Conservation (phyloP, 2,329 filamentous ascomycete genomes). For the Fusarium nelsonii region DNA sequence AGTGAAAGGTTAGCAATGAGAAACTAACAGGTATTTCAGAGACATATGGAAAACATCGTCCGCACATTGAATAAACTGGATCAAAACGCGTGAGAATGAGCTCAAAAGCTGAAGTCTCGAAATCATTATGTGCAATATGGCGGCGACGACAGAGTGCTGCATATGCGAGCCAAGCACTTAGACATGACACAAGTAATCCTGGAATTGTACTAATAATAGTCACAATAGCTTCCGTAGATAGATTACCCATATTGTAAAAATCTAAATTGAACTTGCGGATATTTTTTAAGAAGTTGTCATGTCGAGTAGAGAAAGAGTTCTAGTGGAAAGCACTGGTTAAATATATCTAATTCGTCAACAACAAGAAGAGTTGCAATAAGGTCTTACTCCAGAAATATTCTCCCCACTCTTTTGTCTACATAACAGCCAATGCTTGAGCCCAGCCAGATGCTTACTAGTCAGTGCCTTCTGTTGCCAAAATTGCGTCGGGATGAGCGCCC, state of each 20-base stretch:
- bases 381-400: too few species aligned
- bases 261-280: too few species aligned
- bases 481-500: too few species aligned
- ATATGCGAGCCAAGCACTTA: constrained; percentile 15
- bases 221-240: neutral
- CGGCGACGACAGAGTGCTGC: neutral
- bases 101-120: neutral
- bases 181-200: neutral
- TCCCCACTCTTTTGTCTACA: too few species aligned
- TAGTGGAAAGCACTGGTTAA: too few species aligned
- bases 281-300: too few species aligned
- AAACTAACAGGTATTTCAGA: neutral
- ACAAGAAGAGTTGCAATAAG: too few species aligned
- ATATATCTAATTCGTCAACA: too few species aligned
- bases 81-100: neutral
- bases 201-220: neutral
- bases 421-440: too few species aligned
- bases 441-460: too few species aligned
- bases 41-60: neutral
- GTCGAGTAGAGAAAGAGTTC: too few species aligned
- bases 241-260: neutral
- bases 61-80: neutral
- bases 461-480: too few species aligned
- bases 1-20: neutral
- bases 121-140: neutral